Evolutionary conservation across 192 early-diverging fungal species (phyloP).

Genomic region (Gonapodya sp.): DNA sequence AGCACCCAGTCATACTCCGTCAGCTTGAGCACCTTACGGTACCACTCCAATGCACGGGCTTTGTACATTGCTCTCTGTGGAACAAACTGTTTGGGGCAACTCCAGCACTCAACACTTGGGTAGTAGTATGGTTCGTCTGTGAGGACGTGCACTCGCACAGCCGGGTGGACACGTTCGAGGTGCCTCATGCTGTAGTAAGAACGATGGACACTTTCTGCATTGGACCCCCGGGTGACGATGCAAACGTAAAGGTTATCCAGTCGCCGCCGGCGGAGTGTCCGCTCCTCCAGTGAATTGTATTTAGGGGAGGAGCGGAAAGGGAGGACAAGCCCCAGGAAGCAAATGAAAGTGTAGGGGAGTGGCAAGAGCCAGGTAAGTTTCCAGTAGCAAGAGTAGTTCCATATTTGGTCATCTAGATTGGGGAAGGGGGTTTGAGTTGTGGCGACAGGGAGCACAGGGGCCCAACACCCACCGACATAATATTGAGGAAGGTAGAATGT

Average conservation of each 20-base stretch:
- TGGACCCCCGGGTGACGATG: constrained; percentile 45
- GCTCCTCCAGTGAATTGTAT: not conserved
- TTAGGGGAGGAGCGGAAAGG: constrained; percentile 44
- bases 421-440: not conserved
- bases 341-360: constrained; percentile 46
- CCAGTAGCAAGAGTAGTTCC: constrained; percentile 47
- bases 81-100: constrained; percentile 36
- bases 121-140: constrained; percentile 55
- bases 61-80: constrained; percentile 43
- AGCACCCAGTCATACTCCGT: constrained; percentile 50
- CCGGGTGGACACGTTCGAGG: constrained; percentile 38
- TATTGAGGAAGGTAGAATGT: constrained; percentile 28
- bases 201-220: constrained; percentile 42
- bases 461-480: not conserved
- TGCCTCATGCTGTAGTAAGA: constrained; percentile 45
- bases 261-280: constrained; percentile 15
- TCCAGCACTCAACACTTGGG: constrained; percentile 51
- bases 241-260: constrained; percentile 50
- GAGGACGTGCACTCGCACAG: constrained; percentile 43
- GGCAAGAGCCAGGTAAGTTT: constrained; percentile 45
- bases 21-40: constrained; percentile 40
- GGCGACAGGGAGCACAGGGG: not conserved
- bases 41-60: constrained; percentile 50
- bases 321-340: constrained; percentile 42
- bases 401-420: constrained; percentile 32